phyloP scores from a whole-genome alignment of 2,329 filamentous ascomycete genomes.

The Microcera coccophila region DNA sequence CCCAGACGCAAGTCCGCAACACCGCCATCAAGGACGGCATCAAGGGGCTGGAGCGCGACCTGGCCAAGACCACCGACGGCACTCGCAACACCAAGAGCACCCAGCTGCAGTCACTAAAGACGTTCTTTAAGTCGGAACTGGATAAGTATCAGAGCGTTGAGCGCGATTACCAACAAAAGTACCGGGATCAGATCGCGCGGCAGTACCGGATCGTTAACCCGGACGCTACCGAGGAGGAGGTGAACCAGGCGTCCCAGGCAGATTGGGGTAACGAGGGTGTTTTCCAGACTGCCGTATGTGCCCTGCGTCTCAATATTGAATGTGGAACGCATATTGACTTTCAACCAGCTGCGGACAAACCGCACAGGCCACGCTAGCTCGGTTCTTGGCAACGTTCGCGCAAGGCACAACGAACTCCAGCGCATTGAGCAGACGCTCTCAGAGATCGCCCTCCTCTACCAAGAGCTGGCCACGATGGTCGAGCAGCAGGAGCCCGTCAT shows the following conservation, averaged over 20 bases:
- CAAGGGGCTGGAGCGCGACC: conserved; percentile 69
- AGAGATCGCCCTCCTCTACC: conserved; percentile 67
- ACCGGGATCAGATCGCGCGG: conserved; percentile 72
- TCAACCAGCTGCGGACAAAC: conserved; percentile 64
- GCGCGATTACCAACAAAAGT: conserved; percentile 64
- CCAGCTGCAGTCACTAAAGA: conserved; percentile 66
- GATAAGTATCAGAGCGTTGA: conserved; percentile 69
- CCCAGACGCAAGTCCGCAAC: conserved; percentile 68
- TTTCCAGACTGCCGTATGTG: conserved; percentile 76
- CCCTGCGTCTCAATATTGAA: conserved; percentile 2
- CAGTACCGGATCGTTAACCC: conserved; percentile 82
- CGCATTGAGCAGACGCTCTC: conserved; percentile 72
- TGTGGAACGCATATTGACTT: conserved; percentile 4
- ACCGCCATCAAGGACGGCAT: conserved; percentile 76
- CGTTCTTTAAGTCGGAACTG: conserved; percentile 67
- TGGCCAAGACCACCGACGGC: conserved; percentile 57
- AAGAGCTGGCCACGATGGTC: conserved; percentile 70
- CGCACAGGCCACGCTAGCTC: conserved; percentile 68
- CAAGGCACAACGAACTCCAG: conserved; percentile 78
- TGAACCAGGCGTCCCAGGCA: conserved; percentile 62
- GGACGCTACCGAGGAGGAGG: conserved; percentile 70
- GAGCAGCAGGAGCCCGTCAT: conserved; percentile 67
- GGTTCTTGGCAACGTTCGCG: conserved; percentile 73
- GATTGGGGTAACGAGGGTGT: conserved; percentile 77
- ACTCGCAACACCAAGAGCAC: conserved; percentile 64